Evolutionary conservation across 768 basidiomycete species (phyloP).

Genomic region (Rhodosporidiobolus sp.): DNA sequence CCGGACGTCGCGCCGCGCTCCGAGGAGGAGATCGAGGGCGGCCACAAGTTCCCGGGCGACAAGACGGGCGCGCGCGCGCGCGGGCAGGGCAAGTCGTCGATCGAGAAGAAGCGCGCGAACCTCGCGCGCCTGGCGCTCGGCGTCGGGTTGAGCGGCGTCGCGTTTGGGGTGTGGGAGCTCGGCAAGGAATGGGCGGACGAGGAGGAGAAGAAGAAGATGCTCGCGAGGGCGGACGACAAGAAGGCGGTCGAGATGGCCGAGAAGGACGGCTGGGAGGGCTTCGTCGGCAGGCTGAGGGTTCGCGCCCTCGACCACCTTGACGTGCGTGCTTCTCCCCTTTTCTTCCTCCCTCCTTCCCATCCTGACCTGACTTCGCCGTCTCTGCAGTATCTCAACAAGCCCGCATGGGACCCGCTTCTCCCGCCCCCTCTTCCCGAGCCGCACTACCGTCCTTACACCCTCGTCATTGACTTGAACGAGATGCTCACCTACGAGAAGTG

Average conservation of each 20-base stretch:
- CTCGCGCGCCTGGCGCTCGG: conserved; percentile 58
- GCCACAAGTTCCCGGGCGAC: conserved; percentile 27
- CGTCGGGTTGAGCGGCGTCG: conserved; percentile 58
- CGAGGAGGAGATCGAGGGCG: conserved; percentile 13
- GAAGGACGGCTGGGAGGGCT: conserved; percentile 54
- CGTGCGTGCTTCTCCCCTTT: conserved; percentile 6
- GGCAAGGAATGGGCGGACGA: conserved; percentile 75
- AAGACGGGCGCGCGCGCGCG: conserved; percentile 34
- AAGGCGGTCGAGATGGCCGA: conserved; percentile 33
- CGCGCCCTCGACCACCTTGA: conserved; percentile 38
- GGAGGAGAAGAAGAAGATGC: conserved; percentile 63
- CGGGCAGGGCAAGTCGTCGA: conserved; percentile 71
- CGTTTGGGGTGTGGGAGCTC: conserved; percentile 60
- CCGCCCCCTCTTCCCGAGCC: conserved; percentile 79
- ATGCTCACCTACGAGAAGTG: conserved; percentile 85
- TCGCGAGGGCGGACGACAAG: conserved; percentile 36
- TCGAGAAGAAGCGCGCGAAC: conserved; percentile 66
- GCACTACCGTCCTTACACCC: conserved; percentile 84
- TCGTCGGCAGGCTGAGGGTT: conserved; percentile 39
- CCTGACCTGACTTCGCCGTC: conserved; percentile 28
- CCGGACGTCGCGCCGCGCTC: conserved; percentile 37
- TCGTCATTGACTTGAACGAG: conserved; percentile 86
- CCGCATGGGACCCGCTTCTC: conserved; percentile 84
- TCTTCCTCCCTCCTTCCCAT: conserved; percentile 27
- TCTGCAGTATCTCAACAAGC: conserved; percentile 86